A percentile compares a stretch with the other conserved stretches of the same genome.
Evolutionary conservation across 257 asterid species (phyloP).

Genomic region (Dorcoceras hygrometricum): DNA sequence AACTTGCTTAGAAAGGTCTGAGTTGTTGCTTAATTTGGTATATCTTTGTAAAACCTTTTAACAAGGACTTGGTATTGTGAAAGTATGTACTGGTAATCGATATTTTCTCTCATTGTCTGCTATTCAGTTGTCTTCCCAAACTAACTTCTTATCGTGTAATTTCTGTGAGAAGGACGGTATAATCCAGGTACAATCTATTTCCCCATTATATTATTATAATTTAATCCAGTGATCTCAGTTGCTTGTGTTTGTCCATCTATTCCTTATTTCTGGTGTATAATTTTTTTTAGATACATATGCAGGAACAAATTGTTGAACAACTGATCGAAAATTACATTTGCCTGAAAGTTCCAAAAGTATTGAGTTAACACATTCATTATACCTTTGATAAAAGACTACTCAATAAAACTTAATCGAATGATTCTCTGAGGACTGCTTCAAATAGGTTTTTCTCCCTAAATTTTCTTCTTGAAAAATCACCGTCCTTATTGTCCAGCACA

Average conservation of each 20-base stretch:
- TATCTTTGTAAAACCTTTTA: background rate
- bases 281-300: background rate
- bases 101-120: background rate
- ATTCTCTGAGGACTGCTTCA: background rate
- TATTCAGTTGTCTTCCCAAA: background rate
- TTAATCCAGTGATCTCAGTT: slow-evolving; percentile 5
- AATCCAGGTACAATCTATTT: slow-evolving; percentile 2
- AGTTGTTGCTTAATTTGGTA: background rate
- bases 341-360: background rate
- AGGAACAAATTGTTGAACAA: slow-evolving; percentile 1
- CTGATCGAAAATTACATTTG: background rate
- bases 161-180: background rate
- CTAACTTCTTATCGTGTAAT: slow-evolving; percentile 1
- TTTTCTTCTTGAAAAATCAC: background rate
- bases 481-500: background rate
- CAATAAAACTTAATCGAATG: background rate
- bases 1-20: background rate
- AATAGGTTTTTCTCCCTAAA: background rate
- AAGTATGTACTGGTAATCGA: background rate
- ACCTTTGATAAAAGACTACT: background rate
- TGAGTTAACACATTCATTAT: background rate
- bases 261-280: background rate
- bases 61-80: no score
- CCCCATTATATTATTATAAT: background rate
- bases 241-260: slow-evolving; percentile 10